Base-by-base conservation (phyloP, 2,329 filamentous ascomycete genomes). In the Fusarium subglutinans region DNA sequence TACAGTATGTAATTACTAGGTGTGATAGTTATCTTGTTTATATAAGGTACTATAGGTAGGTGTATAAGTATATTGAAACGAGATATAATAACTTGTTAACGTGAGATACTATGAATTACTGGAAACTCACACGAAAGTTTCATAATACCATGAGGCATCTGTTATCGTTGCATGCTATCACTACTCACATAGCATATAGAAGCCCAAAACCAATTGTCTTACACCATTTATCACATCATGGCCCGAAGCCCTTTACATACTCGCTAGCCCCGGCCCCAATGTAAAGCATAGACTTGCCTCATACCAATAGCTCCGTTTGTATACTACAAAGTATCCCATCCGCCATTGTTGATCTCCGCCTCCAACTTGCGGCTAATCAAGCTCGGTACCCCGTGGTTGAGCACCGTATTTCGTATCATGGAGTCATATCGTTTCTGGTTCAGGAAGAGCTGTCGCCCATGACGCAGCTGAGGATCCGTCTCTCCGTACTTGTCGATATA, bases 401-500 rank as follows among this genome's bases (percentile, higher is more conserved):
- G 86, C 92, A 97, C 98, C 48, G 95, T 91, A 76, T 92, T 94
- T 57, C 96, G 88, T 65, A 98, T 87, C 82, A 98, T 88, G 41
- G 92, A 91, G 82, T 99, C 96, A 82, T 98, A 99, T 75, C 96
- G 88, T 83, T 93, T 96, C 85, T 98, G 96, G 80, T 97, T 98
- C 65, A 99, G 86, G 81, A 95, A 98, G 54, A 99, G 86, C 83
- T 97, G 96, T 65, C 97, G 92, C 69, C 94, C 93, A 73, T 96
- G 93, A 69, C 94, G 90, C 41, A 99, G 87, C 47, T 95, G 95
- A n/a, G 94, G 91, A 82, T 99, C 96, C 8, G 94, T 93, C 86
- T 99, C 96, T 74, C 97, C 97, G 81, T 98, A 97, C 80, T 94
- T 93, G 83, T 99, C 96, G 73, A 98, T 92, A 82, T 98, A 99